Conservation (phyloP, 257 asterid species). For the Leptodermis oblonga region DNA sequence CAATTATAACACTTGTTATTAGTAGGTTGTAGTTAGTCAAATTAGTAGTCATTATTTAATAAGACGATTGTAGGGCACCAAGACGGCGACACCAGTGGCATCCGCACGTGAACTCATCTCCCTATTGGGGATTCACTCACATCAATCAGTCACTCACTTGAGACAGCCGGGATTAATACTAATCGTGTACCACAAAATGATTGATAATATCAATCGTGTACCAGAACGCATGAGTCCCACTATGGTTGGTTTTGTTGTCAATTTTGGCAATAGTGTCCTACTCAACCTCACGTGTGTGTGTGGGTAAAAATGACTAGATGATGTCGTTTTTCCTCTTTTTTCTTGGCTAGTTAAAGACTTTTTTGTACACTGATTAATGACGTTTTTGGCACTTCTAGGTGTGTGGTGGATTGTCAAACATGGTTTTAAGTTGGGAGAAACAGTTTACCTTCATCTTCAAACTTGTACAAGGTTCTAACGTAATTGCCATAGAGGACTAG, state of each 20-base stretch:
- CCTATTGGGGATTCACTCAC: too few species aligned
- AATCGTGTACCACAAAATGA: background rate
- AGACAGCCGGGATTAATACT: too few species aligned
- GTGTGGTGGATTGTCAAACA: slow-evolving; percentile 13
- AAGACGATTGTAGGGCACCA: slow-evolving; percentile 11
- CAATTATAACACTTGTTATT: background rate
- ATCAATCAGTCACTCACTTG: too few species aligned
- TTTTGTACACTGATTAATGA: background rate
- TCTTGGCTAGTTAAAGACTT: slow-evolving; percentile 4
- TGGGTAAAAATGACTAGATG: too few species aligned
- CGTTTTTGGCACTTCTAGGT: slow-evolving; percentile 5
- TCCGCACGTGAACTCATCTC: slow-evolving; percentile 37
- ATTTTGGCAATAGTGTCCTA: slow-evolving; percentile 1
- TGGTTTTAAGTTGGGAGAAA: slow-evolving; percentile 13
- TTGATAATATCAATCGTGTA: too few species aligned
- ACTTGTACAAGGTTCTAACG: too few species aligned
- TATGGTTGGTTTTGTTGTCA: background rate
- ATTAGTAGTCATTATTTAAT: slow-evolving; percentile 1
- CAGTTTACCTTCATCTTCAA: too few species aligned
- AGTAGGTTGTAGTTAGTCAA: slow-evolving; percentile 15
- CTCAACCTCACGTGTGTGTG: slow-evolving; percentile 21
- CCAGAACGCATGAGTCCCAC: too few species aligned
- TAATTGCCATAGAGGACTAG: too few species aligned
- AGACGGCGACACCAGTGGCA: slow-evolving; percentile 33
- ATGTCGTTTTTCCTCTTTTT: background rate